Evolutionary conservation across 2,329 filamentous ascomycete genomes (phyloP), one percentile per base, ranked within the genome.

Genomic region (Triangularia setosa): DNA sequence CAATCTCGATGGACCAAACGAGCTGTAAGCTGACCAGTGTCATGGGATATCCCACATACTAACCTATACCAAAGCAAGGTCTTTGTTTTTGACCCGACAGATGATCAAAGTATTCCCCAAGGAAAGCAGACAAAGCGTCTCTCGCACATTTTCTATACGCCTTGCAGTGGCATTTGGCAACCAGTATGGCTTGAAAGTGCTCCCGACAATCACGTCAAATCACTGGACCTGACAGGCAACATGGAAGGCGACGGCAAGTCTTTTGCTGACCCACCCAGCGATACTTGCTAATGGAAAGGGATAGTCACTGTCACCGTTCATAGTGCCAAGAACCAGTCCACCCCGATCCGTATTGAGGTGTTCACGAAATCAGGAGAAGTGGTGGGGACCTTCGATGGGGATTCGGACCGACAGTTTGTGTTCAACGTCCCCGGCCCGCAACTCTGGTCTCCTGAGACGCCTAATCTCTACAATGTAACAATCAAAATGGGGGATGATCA

Each of bases 161-260:
- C 89, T 0, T 91, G 88, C 72, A 88, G 86, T 33, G 89, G 89
- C 4, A 91, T 92, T 67, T 92, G 89, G 89, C 89, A 91, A 72
- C 83, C 82, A 18, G 89, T 91, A 0, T 92, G 89, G 89, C 76
- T 92, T 1, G 86, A 90, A 72, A 80, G 83, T n/a, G 86, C 83
- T 0, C 85, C 88, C 0, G 67, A 75, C 0, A 80, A 83, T 58
- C 78, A 87, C 68, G 83, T 91, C 62, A 83, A 82, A 0, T 79
- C 83, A 48, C 75, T 91, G 1, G 84, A 90, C 66, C 71, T 91
- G 16, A 74, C 80, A 25, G 88, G 87, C 0, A 81, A 81, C 67
- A 84, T 83, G 76, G 69, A 85, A 58, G 85, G 85, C 16, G 73
- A 79, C 65, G 78, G 83, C 81, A 71, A 70, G 78, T 74, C 16